Conservation (phyloP, 148 eudicot species). For the Arctostaphylos glauca region DNA sequence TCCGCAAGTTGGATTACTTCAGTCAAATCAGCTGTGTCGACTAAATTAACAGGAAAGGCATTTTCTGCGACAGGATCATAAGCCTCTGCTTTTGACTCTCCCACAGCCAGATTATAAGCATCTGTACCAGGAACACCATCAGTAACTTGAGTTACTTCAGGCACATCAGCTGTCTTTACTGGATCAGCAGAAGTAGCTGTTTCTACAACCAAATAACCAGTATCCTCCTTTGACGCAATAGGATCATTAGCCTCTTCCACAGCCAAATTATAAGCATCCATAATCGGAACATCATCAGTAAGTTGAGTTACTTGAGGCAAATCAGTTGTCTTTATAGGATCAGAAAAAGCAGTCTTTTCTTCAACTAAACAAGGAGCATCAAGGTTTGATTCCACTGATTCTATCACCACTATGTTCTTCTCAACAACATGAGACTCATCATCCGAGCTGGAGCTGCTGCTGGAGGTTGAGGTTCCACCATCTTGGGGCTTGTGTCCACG, state of each 20-base stretch:
- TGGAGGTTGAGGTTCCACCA: constrained; percentile 20
- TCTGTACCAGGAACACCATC: constrained; percentile 26
- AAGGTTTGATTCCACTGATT: constrained; percentile 19
- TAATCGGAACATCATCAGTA: constrained; percentile 25
- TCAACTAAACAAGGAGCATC: constrained; percentile 10
- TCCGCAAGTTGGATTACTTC: constrained; percentile 15
- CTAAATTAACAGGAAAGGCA: constrained; percentile 33
- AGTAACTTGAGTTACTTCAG: constrained; percentile 20
- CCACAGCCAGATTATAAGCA: constrained; percentile 7
- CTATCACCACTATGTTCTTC: constrained; percentile 32
- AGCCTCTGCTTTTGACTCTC: constrained; percentile 8
- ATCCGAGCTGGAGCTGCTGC: constrained; percentile 38
- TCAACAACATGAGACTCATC: constrained; percentile 30
- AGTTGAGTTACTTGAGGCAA: constrained; percentile 19
- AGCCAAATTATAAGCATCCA: constrained; percentile 2
- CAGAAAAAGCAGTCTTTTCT: constrained; percentile 22
- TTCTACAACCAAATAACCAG: constrained; percentile 12
- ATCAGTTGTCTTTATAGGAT: constrained; percentile 38
- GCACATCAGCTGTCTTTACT: constrained; percentile 32
- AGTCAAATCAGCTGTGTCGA: constrained; percentile 29
- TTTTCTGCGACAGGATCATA: not conserved
- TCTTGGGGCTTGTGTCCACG: constrained; percentile 8
- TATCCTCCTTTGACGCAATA: constrained; percentile 2
- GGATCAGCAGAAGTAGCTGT: constrained; percentile 30
- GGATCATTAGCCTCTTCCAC: constrained; percentile 15